Conservation (phyloP, 2,329 filamentous ascomycete genomes). For the Scolecobasidium constrictum region DNA sequence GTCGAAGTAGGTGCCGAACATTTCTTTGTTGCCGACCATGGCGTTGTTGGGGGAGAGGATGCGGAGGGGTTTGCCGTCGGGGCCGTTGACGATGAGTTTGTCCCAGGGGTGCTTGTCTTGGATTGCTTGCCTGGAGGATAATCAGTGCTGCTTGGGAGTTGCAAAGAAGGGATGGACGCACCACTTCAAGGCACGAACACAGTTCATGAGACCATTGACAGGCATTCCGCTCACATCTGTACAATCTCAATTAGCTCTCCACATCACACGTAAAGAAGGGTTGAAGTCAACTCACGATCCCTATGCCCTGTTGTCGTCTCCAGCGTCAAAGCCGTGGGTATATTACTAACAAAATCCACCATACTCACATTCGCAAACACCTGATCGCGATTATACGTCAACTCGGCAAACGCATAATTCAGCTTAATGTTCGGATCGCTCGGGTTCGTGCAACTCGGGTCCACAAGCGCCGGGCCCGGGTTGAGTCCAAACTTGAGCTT, state of each 20-base stretch:
- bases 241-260: slow-evolving; percentile 24
- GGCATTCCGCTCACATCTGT: slow-evolving; percentile 45
- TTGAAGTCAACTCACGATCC: background rate
- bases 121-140: slow-evolving; percentile 35
- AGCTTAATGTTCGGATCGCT: slow-evolving; percentile 35
- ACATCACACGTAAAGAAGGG: too few species aligned
- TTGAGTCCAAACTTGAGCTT: slow-evolving; percentile 60
- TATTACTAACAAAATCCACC: slow-evolving; percentile 58
- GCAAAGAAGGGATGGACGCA: slow-evolving; percentile 33
- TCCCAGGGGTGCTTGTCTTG: slow-evolving; percentile 49
- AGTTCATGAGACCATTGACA: slow-evolving; percentile 38
- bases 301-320: slow-evolving; percentile 19
- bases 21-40: slow-evolving; percentile 31
- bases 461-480: slow-evolving; percentile 60
- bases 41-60: slow-evolving; percentile 35
- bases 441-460: slow-evolving; percentile 60
- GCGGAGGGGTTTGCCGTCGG: slow-evolving; percentile 25
- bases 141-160: slow-evolving; percentile 42
- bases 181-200: slow-evolving; percentile 2
- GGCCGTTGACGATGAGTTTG: slow-evolving; percentile 39
- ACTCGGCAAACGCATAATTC: slow-evolving; percentile 36
- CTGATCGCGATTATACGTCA: slow-evolving; percentile 36
- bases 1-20: slow-evolving; percentile 42
- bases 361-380: slow-evolving; percentile 47
- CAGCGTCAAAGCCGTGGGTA: slow-evolving; percentile 36